These are phyloP conservation scores for Comarum palustre DNA, from an alignment of 306 rosid genomes.

Conservation along the genomic window DNA sequence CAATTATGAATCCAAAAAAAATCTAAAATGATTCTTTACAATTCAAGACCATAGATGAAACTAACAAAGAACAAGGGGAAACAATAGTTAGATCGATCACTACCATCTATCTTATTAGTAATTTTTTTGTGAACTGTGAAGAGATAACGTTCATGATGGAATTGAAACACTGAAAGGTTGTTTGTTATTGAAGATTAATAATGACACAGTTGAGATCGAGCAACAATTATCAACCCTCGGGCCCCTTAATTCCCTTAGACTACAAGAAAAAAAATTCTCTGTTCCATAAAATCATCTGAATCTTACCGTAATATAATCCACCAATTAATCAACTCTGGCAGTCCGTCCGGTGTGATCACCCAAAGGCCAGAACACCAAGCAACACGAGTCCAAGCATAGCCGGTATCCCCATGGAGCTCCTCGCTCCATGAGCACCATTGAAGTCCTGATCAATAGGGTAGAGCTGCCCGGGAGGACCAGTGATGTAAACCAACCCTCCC, in stretches of 20 bases:
- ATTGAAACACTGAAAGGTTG: background rate
- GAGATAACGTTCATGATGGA: background rate
- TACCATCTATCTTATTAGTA: too few species aligned
- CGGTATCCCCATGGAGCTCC: conserved; percentile 2
- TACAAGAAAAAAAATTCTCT: background rate
- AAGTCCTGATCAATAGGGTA: conserved; percentile 34
- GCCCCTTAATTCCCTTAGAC: background rate
- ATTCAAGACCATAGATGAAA: background rate
- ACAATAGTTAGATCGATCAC: background rate
- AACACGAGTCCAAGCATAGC: conserved; percentile 27
- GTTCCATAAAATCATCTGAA: conserved; percentile 1
- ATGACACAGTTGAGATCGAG: conserved; percentile 7
- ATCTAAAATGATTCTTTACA: background rate
- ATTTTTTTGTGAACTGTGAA: background rate
- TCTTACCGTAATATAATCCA: background rate
- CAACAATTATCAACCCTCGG: conserved; percentile 9
- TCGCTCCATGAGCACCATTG: conserved; percentile 9
- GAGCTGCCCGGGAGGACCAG: conserved; percentile 43
- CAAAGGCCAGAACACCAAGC: conserved; percentile 20
- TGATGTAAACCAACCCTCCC: conserved; percentile 27
- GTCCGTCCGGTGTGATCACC: conserved; percentile 16
- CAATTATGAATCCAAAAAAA: background rate
- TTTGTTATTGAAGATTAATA: conserved; percentile 3
- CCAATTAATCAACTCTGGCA: background rate
- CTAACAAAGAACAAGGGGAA: background rate